Percentiles rank a stretch among this genome's conserved stretches.
These are phyloP conservation scores for Vigna reflexopilosa DNA, from an alignment of 306 rosid genomes.

Conservation along the genomic window DNA sequence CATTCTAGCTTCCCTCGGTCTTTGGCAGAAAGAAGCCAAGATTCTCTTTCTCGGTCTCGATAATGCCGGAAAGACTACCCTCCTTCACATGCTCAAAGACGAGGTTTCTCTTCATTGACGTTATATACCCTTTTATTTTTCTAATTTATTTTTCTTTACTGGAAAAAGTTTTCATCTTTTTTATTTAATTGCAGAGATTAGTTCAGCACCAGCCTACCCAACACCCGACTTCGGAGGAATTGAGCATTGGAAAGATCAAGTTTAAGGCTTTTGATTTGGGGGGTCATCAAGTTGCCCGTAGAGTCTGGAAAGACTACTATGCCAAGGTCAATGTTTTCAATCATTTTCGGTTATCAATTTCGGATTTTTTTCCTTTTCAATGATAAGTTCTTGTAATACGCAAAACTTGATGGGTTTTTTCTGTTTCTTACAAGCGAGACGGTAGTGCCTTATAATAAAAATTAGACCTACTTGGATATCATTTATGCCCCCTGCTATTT, in stretches of 20 bases:
- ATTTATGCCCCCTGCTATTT: not conserved
- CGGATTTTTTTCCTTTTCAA: not conserved
- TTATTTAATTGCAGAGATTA: constrained; percentile 62
- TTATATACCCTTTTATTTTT: not conserved
- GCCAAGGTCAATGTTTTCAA: constrained; percentile 61
- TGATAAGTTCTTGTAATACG: not conserved
- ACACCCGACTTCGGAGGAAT: constrained; percentile 87
- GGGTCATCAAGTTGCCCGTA: constrained; percentile 87
- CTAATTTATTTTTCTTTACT: not conserved
- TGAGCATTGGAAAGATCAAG: constrained; percentile 86
- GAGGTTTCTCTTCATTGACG: constrained; percentile 51
- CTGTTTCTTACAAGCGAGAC: constrained; percentile 22
- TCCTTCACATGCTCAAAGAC: constrained; percentile 90
- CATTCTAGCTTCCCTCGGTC: constrained; percentile 81
- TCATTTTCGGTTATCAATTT: constrained; percentile 12
- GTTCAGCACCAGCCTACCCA: constrained; percentile 95
- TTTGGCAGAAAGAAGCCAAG: constrained; percentile 89
- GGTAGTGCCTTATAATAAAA: not conserved
- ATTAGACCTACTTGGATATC: not conserved
- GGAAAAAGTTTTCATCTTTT: not conserved
- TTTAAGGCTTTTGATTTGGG: constrained; percentile 96
- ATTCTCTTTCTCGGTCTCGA: constrained; percentile 89
- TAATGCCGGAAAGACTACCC: constrained; percentile 87
- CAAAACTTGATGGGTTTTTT: constrained; percentile 2
- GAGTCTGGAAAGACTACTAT: constrained; percentile 94